These are phyloP conservation scores for Heliamphora ciliata DNA, from an alignment of 179 eudicot species.

Conservation along the genomic window DNA sequence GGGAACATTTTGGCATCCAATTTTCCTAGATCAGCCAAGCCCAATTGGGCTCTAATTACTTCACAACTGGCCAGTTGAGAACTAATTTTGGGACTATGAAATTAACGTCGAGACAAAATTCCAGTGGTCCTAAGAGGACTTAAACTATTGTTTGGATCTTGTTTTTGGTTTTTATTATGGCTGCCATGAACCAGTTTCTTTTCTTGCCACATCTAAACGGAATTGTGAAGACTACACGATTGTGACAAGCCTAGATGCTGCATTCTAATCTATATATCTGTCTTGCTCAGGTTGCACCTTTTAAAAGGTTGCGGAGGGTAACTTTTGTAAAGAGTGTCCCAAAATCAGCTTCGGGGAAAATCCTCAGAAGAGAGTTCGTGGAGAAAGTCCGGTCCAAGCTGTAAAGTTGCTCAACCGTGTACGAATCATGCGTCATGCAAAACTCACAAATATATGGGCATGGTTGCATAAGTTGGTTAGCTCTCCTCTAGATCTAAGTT, in stretches of 20 bases:
- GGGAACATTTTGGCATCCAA: too few relatives aligned
- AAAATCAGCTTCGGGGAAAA: conserved; percentile 58
- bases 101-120: too few relatives aligned
- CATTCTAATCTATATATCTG: not conserved
- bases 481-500: not conserved
- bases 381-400: conserved; percentile 30
- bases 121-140: too few relatives aligned
- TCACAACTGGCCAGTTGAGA: too few relatives aligned
- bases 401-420: conserved; percentile 4
- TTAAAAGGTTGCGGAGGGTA: conserved; percentile 53
- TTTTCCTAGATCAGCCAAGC: too few relatives aligned
- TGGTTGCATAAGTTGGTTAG: not conserved
- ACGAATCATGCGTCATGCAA: not conserved
- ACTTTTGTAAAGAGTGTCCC: conserved; percentile 44
- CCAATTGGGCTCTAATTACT: too few relatives aligned
- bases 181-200: not conserved
- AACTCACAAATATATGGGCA: not conserved
- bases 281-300: conserved; percentile 54
- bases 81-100: too few relatives aligned
- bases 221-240: too few relatives aligned
- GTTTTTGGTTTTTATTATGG: not conserved
- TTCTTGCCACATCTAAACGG: not conserved
- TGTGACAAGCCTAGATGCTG: not conserved
- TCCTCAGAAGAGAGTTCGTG: conserved; percentile 46
- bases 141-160: too few relatives aligned